Evolutionary conservation across 352 stramenopile genomes (phyloP).

Genomic region (Globisporangium yorkense): DNA sequence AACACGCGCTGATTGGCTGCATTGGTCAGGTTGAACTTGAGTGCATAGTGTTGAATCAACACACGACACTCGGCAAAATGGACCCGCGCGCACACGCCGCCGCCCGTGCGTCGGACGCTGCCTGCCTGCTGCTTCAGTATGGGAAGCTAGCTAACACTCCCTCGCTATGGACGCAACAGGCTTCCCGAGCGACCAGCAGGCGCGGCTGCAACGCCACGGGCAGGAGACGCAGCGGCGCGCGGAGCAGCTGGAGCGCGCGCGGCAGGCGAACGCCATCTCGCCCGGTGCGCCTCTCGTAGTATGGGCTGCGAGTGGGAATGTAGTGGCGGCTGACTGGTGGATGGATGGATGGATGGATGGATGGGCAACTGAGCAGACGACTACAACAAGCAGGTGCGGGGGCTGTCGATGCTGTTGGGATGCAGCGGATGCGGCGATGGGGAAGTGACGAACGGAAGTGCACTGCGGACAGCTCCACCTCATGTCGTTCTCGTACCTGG

Average conservation of each 20-base stretch:
- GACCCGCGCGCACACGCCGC: conserved; percentile 4
- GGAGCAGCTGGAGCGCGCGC: conserved; percentile 33
- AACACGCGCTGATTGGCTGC: neutral
- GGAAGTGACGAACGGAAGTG: neutral
- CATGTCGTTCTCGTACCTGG: conserved; percentile 43
- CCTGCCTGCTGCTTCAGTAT: too few relatives aligned
- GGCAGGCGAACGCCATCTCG: conserved; percentile 38
- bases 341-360: conserved; percentile 1
- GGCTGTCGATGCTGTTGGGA: neutral
- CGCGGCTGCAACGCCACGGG: conserved; percentile 23
- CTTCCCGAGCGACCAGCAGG: conserved; percentile 11
- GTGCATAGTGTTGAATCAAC: conserved; percentile 13
- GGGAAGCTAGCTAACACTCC: too few relatives aligned
- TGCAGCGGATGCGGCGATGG: too few relatives aligned
- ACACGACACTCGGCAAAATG: conserved; percentile 5
- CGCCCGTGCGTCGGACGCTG: neutral
- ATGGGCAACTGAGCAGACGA: conserved; percentile 19
- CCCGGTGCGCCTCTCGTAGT: conserved; percentile 13
- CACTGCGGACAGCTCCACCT: conserved; percentile 27
- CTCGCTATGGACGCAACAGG: neutral
- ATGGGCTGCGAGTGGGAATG: neutral
- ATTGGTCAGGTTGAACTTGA: conserved; percentile 10
- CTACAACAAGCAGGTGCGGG: conserved; percentile 40
- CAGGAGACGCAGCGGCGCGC: conserved; percentile 24
- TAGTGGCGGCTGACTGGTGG: neutral